phyloP scores from a whole-genome alignment of 371 early-diverging fungal species.

The Syncephalastrum racemosum region DNA sequence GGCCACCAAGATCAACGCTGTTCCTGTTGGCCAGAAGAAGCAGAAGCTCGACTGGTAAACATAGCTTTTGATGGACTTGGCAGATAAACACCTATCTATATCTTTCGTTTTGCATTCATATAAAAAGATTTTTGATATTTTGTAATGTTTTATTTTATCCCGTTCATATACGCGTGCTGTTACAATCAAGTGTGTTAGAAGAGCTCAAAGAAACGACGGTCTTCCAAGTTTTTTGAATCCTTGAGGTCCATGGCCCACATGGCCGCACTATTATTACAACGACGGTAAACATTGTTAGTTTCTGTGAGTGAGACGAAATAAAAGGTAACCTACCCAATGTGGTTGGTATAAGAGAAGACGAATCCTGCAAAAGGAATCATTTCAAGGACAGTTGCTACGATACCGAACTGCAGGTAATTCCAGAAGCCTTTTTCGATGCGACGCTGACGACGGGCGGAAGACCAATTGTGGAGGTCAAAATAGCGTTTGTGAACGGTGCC shows the following conservation, averaged over 20 bases:
- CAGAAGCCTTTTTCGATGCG: conserved; percentile 29
- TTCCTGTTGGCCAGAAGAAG: conserved; percentile 28
- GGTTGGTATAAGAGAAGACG: conserved; percentile 43
- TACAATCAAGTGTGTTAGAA: neutral
- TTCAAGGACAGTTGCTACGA: conserved; percentile 37
- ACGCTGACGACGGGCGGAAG: conserved; percentile 26
- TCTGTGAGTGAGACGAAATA: neutral
- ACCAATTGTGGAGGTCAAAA: conserved; percentile 35
- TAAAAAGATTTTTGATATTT: neutral
- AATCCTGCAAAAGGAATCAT: conserved; percentile 47
- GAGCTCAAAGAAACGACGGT: conserved; percentile 7
- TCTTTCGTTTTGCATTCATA: conserved; percentile 1
- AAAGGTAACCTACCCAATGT: conserved; percentile 33
- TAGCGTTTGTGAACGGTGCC: conserved; percentile 37
- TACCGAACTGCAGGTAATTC: conserved; percentile 42
- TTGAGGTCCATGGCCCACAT: conserved; percentile 41
- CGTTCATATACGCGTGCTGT: no score
- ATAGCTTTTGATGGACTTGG: neutral
- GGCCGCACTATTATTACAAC: conserved; percentile 24
- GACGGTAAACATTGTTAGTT: neutral
- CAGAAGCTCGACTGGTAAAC: conserved; percentile 51
- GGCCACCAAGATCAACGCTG: conserved; percentile 31
- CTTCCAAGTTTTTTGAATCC: conserved; percentile 6
- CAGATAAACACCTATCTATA: neutral
- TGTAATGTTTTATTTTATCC: neutral